Percentiles rank a stretch among this genome's conserved stretches.
These are phyloP conservation scores for Sporothrix inflata DNA, from an alignment of 2,329 filamentous ascomycete species.

Conservation along the genomic window DNA sequence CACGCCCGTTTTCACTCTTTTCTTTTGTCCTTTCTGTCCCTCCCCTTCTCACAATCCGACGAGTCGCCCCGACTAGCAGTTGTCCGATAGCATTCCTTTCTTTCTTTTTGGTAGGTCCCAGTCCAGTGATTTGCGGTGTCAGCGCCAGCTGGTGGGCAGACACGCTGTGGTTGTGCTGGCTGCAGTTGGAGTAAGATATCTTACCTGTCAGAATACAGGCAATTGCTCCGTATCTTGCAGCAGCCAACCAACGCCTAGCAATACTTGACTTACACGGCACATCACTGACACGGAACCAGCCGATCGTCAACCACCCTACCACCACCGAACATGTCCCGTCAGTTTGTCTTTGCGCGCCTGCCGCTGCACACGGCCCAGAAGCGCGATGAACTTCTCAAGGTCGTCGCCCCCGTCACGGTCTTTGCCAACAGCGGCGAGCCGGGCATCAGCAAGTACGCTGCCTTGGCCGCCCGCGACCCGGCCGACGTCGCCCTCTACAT, in stretches of 20 bases:
- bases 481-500: slow-evolving; percentile 17
- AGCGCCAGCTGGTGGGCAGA: too few species aligned
- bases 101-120: too few species aligned
- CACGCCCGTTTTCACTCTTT: background rate
- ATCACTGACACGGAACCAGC: background rate
- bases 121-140: too few species aligned
- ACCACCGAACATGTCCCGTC: background rate
- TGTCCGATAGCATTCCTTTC: too few species aligned
- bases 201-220: too few species aligned
- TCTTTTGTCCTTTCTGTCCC: background rate
- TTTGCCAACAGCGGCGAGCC: slow-evolving; percentile 16
- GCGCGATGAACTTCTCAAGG: background rate
- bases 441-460: slow-evolving; percentile 18
- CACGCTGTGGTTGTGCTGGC: too few species aligned
- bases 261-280: background rate
- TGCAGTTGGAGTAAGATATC: too few species aligned
- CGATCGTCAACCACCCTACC: background rate
- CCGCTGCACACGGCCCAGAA: background rate
- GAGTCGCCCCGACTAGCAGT: too few species aligned
- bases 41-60: too few species aligned
- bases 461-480: background rate
- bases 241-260: too few species aligned
- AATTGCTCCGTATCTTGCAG: too few species aligned
- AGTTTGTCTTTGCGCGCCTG: slow-evolving; percentile 22
- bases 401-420: background rate